A percentile compares a stretch with the other conserved stretches of the same genome.
Evolutionary conservation across 345 rosid genomes (phyloP).

Genomic region (Streptanthus diversifolius): DNA sequence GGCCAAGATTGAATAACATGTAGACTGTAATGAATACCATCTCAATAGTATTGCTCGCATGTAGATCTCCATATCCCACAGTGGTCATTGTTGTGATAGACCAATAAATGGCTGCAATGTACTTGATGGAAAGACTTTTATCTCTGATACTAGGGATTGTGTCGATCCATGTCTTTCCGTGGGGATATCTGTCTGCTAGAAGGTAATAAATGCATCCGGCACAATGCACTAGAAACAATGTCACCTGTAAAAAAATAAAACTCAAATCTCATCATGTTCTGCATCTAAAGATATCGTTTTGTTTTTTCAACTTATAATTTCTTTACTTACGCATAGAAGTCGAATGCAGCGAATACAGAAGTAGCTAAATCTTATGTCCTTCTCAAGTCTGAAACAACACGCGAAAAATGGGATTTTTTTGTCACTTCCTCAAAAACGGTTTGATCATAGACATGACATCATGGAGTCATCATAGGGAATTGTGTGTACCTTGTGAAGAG

Average conservation of each 20-base stretch:
- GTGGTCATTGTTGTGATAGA: slow-evolving; percentile 96
- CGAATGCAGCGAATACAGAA: slow-evolving; percentile 75
- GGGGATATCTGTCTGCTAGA: slow-evolving; percentile 77
- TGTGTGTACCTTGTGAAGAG: slow-evolving; percentile 65
- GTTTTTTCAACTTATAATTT: neutral
- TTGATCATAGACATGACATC: neutral
- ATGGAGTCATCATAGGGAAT: neutral
- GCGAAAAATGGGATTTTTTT: neutral
- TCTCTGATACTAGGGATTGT: slow-evolving; percentile 68
- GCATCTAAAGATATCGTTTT: neutral
- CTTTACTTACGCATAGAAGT: slow-evolving; percentile 55
- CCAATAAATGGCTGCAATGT: slow-evolving; percentile 85
- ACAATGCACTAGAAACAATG: slow-evolving; percentile 69
- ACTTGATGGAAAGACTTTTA: slow-evolving; percentile 62
- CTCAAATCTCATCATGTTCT: slow-evolving; percentile 14
- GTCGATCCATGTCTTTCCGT: slow-evolving; percentile 80
- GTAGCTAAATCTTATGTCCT: slow-evolving; percentile 82
- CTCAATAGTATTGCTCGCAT: slow-evolving; percentile 76
- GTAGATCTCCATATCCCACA: slow-evolving; percentile 94
- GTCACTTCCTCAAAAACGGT: neutral
- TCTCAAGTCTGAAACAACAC: slow-evolving; percentile 61
- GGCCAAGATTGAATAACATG: slow-evolving; percentile 93
- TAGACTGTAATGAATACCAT: slow-evolving; percentile 74
- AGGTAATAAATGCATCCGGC: slow-evolving; percentile 84
- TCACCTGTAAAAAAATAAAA: slow-evolving; percentile 56